phyloP scores from a whole-genome alignment of 257 asterid species.

The Capsicum rhomboideum region DNA sequence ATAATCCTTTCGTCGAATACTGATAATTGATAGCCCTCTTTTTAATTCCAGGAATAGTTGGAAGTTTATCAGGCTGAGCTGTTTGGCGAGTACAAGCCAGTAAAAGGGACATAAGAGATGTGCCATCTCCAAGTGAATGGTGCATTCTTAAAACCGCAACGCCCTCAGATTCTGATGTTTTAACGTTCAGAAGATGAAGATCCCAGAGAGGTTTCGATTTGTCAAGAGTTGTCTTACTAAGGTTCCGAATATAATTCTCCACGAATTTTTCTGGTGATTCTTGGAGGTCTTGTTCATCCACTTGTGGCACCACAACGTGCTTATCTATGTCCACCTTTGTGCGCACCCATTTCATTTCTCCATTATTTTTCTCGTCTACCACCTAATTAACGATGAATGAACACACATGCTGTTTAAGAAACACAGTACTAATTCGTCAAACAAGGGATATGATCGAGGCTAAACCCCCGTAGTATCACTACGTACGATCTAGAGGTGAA shows the following conservation, averaged over 20 bases:
- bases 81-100: slow-evolving; percentile 27
- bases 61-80: slow-evolving; percentile 11
- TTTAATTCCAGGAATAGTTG: slow-evolving; percentile 9
- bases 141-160: slow-evolving; percentile 19
- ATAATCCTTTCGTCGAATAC: background rate
- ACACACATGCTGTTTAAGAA: background rate
- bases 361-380: slow-evolving; percentile 1
- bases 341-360: slow-evolving; percentile 25
- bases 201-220: slow-evolving; percentile 33
- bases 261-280: slow-evolving; percentile 17
- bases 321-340: slow-evolving; percentile 21
- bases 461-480: no score
- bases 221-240: slow-evolving; percentile 21
- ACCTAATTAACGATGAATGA: background rate
- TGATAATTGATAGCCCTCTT: background rate
- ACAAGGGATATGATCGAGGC: background rate
- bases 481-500: no score
- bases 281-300: background rate
- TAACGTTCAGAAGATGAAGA: slow-evolving; percentile 23
- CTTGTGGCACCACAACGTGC: slow-evolving; percentile 11
- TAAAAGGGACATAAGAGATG: slow-evolving; percentile 20
- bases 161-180: slow-evolving; percentile 6
- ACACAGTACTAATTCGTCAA: background rate
- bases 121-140: slow-evolving; percentile 31
- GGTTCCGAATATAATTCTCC: slow-evolving; percentile 23